Conservation (phyloP, 2,329 filamentous ascomycete genomes). For the Endoconidiophora laricicola region DNA sequence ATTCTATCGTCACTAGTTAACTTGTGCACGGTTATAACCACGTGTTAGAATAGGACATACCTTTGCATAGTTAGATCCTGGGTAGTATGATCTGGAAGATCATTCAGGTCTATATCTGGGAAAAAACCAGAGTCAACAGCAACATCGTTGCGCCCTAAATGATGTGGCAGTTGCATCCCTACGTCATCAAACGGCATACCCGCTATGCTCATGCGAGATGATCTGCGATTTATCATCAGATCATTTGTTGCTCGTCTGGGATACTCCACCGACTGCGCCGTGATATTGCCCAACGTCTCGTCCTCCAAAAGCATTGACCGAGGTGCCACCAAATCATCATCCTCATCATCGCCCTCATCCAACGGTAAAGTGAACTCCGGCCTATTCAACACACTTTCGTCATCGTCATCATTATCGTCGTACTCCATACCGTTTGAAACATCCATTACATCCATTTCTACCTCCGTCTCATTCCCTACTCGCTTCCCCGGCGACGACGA, state of each 20-base stretch:
- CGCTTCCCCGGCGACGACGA: constrained; percentile 25
- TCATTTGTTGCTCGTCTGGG: constrained; percentile 36
- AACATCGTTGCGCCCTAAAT: constrained; percentile 25
- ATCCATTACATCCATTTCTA: constrained; percentile 15
- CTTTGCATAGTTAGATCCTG: constrained; percentile 28
- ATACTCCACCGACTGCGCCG: constrained; percentile 42
- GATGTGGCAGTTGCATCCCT: constrained; percentile 18
- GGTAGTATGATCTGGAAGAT: constrained; percentile 24
- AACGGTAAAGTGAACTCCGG: constrained; percentile 40
- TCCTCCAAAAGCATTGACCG: constrained; percentile 38
- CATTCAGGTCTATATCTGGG: constrained; percentile 27
- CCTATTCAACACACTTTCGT: constrained; percentile 33
- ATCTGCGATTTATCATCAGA: constrained; percentile 23
- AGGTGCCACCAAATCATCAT: constrained; percentile 35
- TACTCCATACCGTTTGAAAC: constrained; percentile 14
- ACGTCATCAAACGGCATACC: constrained; percentile 38
- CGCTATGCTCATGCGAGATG: constrained; percentile 37
- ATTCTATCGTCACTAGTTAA: constrained; percentile 15
- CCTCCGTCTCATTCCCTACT: constrained; percentile 17
- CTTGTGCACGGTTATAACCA: background rate
- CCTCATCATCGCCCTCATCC: constrained; percentile 30
- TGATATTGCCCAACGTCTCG: constrained; percentile 35
- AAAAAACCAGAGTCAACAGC: constrained; percentile 36
- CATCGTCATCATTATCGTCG: constrained; percentile 26
- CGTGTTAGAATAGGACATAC: constrained; percentile 17